Evolutionary conservation across 495 filamentous ascomycete genomes (phyloP), one percentile per base, ranked within the genome.

Genomic region (Lichina pygmaea): DNA sequence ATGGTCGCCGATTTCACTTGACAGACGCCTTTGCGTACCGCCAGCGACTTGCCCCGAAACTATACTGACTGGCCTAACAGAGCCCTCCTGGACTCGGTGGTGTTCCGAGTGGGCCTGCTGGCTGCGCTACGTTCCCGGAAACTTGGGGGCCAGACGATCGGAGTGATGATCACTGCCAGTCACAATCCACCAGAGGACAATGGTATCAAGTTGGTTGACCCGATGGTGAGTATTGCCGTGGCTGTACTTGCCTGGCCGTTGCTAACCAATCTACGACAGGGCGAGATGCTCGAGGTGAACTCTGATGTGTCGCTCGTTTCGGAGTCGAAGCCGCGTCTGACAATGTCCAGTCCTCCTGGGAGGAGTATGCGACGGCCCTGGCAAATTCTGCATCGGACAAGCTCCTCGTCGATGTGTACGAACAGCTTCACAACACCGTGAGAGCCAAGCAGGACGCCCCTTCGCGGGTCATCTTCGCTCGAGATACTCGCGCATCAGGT

Each of bases 171-270:
- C 58, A 99, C 89, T 51, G 89, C 89, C 34, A 93, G 83, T 52
- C 89, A 99, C 70, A 99, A 99, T 62, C 83, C 83, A 36, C 82
- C 91, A 4, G 76, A 78, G 54, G 89, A 99, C 62, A 99, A 99
- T 63, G 89, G 89, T 45, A 82, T 99, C 52, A 99, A 99, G 70
- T 69, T 99, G 50, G 81, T 99, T 51, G 89, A 99, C 60, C 89
- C 89, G 10, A 80, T 92, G 77, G 77, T 76, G 52, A 53, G 70
- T 56, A 50, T 41, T 15, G 3, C 40, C 44, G 42, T 17, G 17
- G 34, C 12, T 6, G 45, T 17, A n/a, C n/a, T 16, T 2, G 10
- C 30, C 24, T 46, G 5, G 32, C 36, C 5, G 2, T 2, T 11
- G 36, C 36, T 39, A 5, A 15, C 36, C 36, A 15, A 39, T 39